These are phyloP conservation scores for Candida incommunis DNA, from an alignment of 805 yeast species.

Conservation along the genomic window DNA sequence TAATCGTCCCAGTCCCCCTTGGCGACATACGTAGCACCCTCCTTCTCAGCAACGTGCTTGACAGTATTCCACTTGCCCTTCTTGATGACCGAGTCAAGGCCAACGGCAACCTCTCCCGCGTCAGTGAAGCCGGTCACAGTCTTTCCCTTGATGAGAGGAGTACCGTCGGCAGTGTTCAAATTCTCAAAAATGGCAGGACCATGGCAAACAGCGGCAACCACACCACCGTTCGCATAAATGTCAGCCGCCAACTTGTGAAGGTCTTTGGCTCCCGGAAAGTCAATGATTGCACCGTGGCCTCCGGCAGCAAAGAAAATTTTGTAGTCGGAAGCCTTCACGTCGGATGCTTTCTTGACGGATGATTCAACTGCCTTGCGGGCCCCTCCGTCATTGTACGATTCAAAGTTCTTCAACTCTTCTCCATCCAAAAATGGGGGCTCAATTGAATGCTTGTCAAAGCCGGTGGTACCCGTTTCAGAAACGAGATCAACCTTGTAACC, in stretches of 20 bases:
- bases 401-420: constrained; percentile 28
- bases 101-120: constrained; percentile 31
- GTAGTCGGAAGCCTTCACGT: constrained; percentile 34
- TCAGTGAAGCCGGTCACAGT: constrained; percentile 48
- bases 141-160: constrained; percentile 35
- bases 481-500: constrained; percentile 43
- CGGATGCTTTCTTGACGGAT: constrained; percentile 32
- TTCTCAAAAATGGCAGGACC: constrained; percentile 48
- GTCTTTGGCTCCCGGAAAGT: constrained; percentile 37
- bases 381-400: constrained; percentile 28
- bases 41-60: constrained; percentile 24
- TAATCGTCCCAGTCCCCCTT: constrained; percentile 29
- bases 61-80: constrained; percentile 23
- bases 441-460: constrained; percentile 45
- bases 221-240: constrained; percentile 38
- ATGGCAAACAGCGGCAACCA: constrained; percentile 53
- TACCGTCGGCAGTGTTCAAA: constrained; percentile 29
- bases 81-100: constrained; percentile 18
- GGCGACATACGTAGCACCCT: constrained; percentile 29
- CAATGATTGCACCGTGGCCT: constrained; percentile 51
- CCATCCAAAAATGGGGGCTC: constrained; percentile 27
- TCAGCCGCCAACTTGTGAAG: constrained; percentile 32
- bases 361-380: constrained; percentile 21
- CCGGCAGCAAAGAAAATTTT: constrained; percentile 47
- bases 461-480: constrained; percentile 44